Evolutionary conservation across 805 yeast genomes (phyloP).

Genomic region (Torulaspora franciscae): DNA sequence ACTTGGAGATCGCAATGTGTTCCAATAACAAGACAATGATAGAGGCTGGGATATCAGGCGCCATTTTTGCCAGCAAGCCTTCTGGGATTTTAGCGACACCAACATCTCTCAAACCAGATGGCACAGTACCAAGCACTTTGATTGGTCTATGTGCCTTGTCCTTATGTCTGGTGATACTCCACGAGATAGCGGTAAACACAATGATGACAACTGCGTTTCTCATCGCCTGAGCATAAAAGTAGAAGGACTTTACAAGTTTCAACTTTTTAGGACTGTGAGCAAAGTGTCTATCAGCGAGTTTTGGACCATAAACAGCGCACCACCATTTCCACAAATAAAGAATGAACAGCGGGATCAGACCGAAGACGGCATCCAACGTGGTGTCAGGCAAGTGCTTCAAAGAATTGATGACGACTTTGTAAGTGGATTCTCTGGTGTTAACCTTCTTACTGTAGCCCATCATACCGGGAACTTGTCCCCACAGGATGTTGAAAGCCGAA

Average conservation of each 20-base stretch:
- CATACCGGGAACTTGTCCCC: constrained; percentile 82
- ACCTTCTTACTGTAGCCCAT: constrained; percentile 68
- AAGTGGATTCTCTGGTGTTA: constrained; percentile 69
- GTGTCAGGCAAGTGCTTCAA: constrained; percentile 67
- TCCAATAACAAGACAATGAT: constrained; percentile 77
- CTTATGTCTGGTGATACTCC: constrained; percentile 60
- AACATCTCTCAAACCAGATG: constrained; percentile 72
- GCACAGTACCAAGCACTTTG: constrained; percentile 68
- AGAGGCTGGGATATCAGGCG: constrained; percentile 80
- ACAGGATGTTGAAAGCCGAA: constrained; percentile 75
- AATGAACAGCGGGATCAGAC: constrained; percentile 67
- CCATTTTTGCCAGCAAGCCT: constrained; percentile 56
- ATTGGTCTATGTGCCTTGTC: constrained; percentile 40
- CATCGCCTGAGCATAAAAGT: constrained; percentile 69
- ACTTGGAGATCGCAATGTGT: constrained; percentile 89
- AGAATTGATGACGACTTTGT: constrained; percentile 62
- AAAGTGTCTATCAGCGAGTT: constrained; percentile 51
- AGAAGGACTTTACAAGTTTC: constrained; percentile 35
- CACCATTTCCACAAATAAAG: constrained; percentile 66
- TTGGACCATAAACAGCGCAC: constrained; percentile 52
- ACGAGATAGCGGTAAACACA: constrained; percentile 76
- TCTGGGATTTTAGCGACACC: constrained; percentile 65
- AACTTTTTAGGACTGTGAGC: constrained; percentile 18
- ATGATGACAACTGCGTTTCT: constrained; percentile 80
- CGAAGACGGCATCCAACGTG: constrained; percentile 82